These are phyloP conservation scores for Pyrus bretschneideri DNA, from an alignment of 306 rosid genomes.

Conservation along the genomic window DNA sequence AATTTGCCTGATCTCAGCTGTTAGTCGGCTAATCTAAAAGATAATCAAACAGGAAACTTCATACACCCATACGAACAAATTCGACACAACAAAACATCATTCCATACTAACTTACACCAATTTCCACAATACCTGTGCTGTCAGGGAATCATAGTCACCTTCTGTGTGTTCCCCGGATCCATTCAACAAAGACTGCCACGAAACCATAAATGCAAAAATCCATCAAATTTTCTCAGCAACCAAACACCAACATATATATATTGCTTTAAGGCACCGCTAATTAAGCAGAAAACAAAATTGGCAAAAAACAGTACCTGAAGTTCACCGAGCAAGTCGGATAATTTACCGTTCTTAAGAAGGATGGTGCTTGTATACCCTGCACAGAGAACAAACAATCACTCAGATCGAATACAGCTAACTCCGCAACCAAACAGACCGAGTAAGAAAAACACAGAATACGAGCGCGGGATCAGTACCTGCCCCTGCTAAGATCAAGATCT, in stretches of 20 bases:
- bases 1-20: slow-evolving; percentile 54
- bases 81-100: neutral
- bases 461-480: slow-evolving; percentile 34
- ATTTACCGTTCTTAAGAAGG: slow-evolving; percentile 56
- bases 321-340: slow-evolving; percentile 67
- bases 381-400: slow-evolving; percentile 7
- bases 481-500: slow-evolving; percentile 60
- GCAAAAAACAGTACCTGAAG: slow-evolving; percentile 50
- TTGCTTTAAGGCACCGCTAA: neutral
- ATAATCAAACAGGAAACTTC: slow-evolving; percentile 10
- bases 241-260: neutral
- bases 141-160: slow-evolving; percentile 63
- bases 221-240: neutral
- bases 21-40: slow-evolving; percentile 65
- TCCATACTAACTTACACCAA: neutral
- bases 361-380: slow-evolving; percentile 77
- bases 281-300: neutral
- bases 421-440: neutral
- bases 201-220: slow-evolving; percentile 2
- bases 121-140: slow-evolving; percentile 53
- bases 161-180: slow-evolving; percentile 57
- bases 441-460: neutral
- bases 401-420: slow-evolving; percentile 4
- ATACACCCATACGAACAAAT: neutral
- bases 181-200: slow-evolving; percentile 52